phyloP scores from a whole-genome alignment of 257 asterid species.

The Scutellaria minor region DNA sequence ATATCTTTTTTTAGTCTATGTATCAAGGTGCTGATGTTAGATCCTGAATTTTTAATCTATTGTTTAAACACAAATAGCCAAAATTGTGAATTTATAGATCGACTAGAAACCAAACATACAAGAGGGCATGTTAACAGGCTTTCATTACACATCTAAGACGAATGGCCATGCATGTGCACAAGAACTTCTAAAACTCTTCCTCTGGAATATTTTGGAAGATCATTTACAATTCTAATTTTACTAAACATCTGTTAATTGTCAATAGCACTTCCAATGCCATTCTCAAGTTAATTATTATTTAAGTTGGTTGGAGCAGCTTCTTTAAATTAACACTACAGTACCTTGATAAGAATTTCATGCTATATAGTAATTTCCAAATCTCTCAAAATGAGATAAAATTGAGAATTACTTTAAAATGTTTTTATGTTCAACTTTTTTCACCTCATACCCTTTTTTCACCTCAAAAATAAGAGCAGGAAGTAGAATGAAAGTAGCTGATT shows the following conservation, averaged over 20 bases:
- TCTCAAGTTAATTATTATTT: not conserved
- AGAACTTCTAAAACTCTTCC: not conserved
- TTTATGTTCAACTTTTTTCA: not conserved
- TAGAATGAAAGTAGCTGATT: not conserved
- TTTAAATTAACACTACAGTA: constrained; percentile 10
- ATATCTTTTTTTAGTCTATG: not conserved
- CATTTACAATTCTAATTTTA: not conserved
- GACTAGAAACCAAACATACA: not conserved
- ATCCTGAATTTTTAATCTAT: not conserved
- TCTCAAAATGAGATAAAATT: not conserved
- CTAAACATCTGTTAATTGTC: not conserved
- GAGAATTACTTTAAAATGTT: not conserved
- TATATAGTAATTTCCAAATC: constrained; percentile 4
- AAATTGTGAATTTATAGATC: not conserved
- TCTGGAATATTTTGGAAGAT: not conserved
- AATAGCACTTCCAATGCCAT: not conserved
- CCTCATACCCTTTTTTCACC: constrained; percentile 8
- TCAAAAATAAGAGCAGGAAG: not conserved
- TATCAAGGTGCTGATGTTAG: not conserved
- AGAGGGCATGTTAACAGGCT: not conserved
- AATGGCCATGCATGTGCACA: not conserved
- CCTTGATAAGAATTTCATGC: not conserved
- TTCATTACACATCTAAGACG: not conserved
- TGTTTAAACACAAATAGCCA: constrained; percentile 5
- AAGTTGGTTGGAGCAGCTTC: not conserved